Evolutionary conservation across 1,284 basidiomycete species (phyloP), one percentile per base, ranked within the genome.

Genomic region (Pyrrhoderma lamaoense): DNA sequence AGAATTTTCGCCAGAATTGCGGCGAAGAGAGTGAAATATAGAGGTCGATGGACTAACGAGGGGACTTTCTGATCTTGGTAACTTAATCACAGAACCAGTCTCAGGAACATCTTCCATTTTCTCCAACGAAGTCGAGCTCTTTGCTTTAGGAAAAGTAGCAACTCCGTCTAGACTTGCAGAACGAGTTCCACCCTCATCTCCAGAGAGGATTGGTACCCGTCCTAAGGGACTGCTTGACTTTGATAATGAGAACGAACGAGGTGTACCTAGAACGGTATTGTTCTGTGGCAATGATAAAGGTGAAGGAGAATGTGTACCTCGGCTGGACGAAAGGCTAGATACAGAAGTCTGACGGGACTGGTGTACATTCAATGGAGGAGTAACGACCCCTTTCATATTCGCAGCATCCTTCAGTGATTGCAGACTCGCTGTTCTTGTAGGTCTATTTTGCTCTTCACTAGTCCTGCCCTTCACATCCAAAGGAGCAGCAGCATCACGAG

Each of bases 261-360:
- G 35, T 11, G 49, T 35, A 21, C 45, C 40, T 14, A 47, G 8
- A 4, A 47, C 47, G 2, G 51, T 59, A 53, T 60, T 70, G 56
- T 73, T 70, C 38, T 68, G 68, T 2, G 74, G 70, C 1, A 74
- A 58, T 0, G 77, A 76, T 3, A 81, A 66, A 0, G 79, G 77
- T 1, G 80, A 81, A 2, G 75, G 73, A 3, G 67, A 67, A 56
- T 70, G 66, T 1, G 60, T 25, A 18, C 46, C 56, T 18, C 64
- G 60, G 45, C 54, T 56, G 22, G 51, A 55, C 46, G 21, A 58
- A 55, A 43, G 57, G 18, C 21, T 51, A 55, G 53, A 35, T 47
- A 19, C 21, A 34, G 49, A 43, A 22, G 53, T 35, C 25, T 51
- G 37, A 23, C 42, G 18, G 44, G 45, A 13, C 27, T 42, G 19